These are phyloP conservation scores for Kurtzmaniella natalensis DNA, from an alignment of 1,139 yeast species.

Conservation along the genomic window DNA sequence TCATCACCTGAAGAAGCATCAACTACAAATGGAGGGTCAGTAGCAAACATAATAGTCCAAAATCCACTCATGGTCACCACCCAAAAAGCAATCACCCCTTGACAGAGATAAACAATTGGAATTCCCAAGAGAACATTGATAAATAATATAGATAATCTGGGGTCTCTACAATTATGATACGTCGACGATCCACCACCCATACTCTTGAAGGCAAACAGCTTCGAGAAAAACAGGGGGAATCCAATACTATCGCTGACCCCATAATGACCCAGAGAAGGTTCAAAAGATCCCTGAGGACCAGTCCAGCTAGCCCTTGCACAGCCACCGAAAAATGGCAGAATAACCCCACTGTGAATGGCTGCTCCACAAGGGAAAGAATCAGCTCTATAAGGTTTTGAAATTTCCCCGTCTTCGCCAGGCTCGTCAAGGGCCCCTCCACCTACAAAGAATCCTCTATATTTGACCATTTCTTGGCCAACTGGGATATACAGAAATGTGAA, in stretches of 20 bases:
- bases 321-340: conserved; percentile 77
- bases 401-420: conserved; percentile 11
- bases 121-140: conserved; percentile 57
- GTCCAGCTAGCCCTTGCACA: conserved; percentile 63
- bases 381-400: conserved; percentile 69
- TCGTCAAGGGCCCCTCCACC: conserved; percentile 58
- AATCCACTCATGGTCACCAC: conserved; percentile 63
- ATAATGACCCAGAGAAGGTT: conserved; percentile 40
- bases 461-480: conserved; percentile 64
- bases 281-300: conserved; percentile 51
- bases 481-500: conserved; percentile 76
- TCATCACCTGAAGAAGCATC: conserved; percentile 52
- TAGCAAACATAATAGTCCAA: conserved; percentile 76
- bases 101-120: conserved; percentile 54
- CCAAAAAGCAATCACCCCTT: conserved; percentile 62
- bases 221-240: conserved; percentile 72
- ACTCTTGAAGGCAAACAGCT: conserved; percentile 57
- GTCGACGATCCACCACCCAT: conserved; percentile 10
- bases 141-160: conserved; percentile 52
- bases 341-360: conserved; percentile 79
- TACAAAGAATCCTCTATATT: conserved; percentile 67
- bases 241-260: conserved; percentile 54
- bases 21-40: conserved; percentile 74
- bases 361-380: conserved; percentile 91
- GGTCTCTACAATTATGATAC: conserved; percentile 58